A percentile compares a stretch with the other conserved stretches of the same genome.
These are phyloP conservation scores for Earliella scabrosa DNA, from an alignment of 1,284 basidiomycete species.

Conservation along the genomic window DNA sequence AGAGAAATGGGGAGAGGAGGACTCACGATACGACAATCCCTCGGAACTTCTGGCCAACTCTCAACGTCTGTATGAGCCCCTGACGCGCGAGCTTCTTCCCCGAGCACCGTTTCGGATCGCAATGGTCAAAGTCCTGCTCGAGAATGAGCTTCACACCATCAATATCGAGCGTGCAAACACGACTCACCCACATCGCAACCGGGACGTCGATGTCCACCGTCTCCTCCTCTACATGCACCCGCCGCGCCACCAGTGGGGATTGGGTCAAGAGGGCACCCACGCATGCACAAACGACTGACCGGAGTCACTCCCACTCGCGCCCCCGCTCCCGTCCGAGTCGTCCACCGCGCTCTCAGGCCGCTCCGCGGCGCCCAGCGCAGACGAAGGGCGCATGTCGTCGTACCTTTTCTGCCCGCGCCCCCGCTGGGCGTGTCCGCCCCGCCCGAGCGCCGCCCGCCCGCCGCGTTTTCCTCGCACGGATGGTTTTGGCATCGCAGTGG, in stretches of 20 bases:
- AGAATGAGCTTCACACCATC: neutral
- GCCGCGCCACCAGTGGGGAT: neutral
- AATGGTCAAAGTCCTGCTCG: constrained; percentile 91
- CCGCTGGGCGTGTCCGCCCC: constrained; percentile 22
- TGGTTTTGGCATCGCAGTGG: constrained; percentile 12
- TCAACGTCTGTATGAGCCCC: constrained; percentile 84
- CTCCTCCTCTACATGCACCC: constrained; percentile 14
- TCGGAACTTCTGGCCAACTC: constrained; percentile 86
- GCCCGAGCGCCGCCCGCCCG: constrained; percentile 8
- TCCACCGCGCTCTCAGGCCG: constrained; percentile 25
- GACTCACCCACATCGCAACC: constrained; percentile 88
- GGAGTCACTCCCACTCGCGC: constrained; percentile 12
- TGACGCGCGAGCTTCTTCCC: constrained; percentile 92
- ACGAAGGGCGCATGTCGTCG: constrained; percentile 45
- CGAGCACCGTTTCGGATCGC: constrained; percentile 93
- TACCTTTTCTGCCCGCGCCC: constrained; percentile 21
- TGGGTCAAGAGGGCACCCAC: neutral
- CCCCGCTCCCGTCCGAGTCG: constrained; percentile 2
- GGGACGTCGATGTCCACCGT: constrained; percentile 58
- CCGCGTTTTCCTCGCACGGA: constrained; percentile 15
- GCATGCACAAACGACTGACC: constrained; percentile 8
- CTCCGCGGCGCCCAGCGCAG: constrained; percentile 22
- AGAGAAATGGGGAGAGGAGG: neutral
- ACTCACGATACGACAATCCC: constrained; percentile 91
- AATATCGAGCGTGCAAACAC: neutral